Evolutionary conservation across 2,329 filamentous ascomycete species (phyloP).

Genomic region (Hypoxylon rubiginosum): DNA sequence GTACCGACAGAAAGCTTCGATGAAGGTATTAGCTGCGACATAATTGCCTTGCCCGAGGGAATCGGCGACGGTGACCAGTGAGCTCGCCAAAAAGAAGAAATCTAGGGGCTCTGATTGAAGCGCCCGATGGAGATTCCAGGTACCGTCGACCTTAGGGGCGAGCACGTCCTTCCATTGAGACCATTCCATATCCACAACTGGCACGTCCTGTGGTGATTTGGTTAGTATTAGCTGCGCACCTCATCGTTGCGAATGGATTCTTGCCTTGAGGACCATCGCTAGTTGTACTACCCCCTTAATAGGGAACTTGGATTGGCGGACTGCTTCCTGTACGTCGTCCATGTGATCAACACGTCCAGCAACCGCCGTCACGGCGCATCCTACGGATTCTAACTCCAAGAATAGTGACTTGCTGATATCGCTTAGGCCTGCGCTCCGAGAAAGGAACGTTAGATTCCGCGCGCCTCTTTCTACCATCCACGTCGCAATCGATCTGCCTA

Average conservation of each 20-base stretch:
- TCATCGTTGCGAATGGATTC: not conserved
- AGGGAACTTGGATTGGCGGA: constrained; percentile 27
- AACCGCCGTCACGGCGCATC: constrained; percentile 36
- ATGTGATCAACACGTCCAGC: constrained; percentile 38
- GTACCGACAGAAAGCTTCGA: constrained; percentile 54
- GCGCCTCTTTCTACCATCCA: constrained; percentile 57
- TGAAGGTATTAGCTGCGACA: constrained; percentile 54
- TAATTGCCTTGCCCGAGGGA: constrained; percentile 55
- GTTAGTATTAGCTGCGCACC: constrained; percentile 11
- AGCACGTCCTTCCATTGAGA: constrained; percentile 54
- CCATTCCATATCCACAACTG: constrained; percentile 48
- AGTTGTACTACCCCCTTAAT: constrained; percentile 46
- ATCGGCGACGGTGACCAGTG: constrained; percentile 50
- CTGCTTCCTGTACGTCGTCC: constrained; percentile 33
- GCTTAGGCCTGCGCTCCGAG: constrained; percentile 48
- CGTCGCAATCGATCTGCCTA: constrained; percentile 47
- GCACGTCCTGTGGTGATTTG: constrained; percentile 23
- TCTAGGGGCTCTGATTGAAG: constrained; percentile 47
- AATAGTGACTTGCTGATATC: constrained; percentile 34
- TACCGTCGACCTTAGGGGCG: constrained; percentile 58
- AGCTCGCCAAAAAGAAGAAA: constrained; percentile 55
- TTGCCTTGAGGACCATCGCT: constrained; percentile 45
- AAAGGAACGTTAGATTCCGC: constrained; percentile 55
- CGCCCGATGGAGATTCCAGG: constrained; percentile 56
- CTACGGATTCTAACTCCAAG: constrained; percentile 42